Evolutionary conservation across 2,329 filamentous ascomycete genomes (phyloP).

Genomic region (Calycina herbarum): DNA sequence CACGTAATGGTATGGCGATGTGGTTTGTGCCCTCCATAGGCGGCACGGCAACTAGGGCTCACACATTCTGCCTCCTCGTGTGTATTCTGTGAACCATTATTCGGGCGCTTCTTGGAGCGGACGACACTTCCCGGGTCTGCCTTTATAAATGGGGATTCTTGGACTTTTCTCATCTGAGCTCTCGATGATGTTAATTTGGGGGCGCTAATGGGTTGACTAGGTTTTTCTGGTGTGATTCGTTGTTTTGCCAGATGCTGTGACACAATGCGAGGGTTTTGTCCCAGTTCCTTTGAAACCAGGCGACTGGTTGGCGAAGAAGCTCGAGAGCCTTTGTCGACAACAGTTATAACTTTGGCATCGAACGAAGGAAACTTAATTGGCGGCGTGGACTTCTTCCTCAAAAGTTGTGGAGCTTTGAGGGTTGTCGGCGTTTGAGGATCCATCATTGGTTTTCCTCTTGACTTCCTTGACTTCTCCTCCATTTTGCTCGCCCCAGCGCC

Average conservation of each 20-base stretch:
- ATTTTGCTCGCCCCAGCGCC: not conserved
- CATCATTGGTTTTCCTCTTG: not conserved
- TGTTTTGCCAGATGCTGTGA: not conserved
- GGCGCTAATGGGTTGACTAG: not conserved
- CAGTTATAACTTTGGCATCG: conserved; percentile 9
- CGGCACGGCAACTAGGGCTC: conserved; percentile 25
- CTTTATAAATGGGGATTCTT: conserved; percentile 27
- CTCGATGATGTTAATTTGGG: conserved; percentile 7
- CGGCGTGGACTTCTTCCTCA: not conserved
- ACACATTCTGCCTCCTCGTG: conserved; percentile 16
- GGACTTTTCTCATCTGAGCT: conserved; percentile 15
- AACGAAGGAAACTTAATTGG: conserved; percentile 15
- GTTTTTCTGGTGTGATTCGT: not conserved
- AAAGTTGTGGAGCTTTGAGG: not conserved
- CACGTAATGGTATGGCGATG: conserved; percentile 30
- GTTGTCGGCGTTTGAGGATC: not conserved
- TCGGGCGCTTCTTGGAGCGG: not conserved
- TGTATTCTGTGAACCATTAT: not conserved
- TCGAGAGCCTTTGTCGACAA: not conserved
- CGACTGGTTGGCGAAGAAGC: not conserved
- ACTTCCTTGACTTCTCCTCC: not conserved
- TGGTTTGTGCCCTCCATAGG: conserved; percentile 26
- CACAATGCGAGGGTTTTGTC: not conserved
- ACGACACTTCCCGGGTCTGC: conserved; percentile 18
- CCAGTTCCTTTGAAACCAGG: not conserved